A percentile compares a stretch with the other conserved stretches of the same genome.
Conservation (phyloP, 208 protist species). For the Angomonas deanei region DNA sequence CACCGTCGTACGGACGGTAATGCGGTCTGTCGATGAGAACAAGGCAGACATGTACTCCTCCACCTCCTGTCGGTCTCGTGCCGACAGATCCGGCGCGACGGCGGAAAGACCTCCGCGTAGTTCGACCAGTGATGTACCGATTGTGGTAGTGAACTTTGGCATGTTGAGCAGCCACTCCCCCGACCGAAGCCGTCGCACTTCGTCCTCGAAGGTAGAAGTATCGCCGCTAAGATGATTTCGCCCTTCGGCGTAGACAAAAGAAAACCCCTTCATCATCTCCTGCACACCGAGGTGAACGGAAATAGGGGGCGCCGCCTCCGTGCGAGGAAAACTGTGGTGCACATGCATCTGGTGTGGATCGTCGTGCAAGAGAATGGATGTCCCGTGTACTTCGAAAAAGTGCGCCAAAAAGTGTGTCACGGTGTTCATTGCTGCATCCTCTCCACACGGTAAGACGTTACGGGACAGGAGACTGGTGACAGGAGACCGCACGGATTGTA, state of each 20-base stretch:
- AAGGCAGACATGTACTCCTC: neutral
- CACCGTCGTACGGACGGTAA: neutral
- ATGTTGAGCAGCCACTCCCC: conserved; percentile 52
- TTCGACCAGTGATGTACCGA: conserved; percentile 13
- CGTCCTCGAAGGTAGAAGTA: conserved; percentile 29
- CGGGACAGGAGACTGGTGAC: conserved; percentile 53
- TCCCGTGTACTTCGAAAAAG: conserved; percentile 26
- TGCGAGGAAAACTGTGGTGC: neutral
- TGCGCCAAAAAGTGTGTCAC: conserved; percentile 8
- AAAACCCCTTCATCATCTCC: conserved; percentile 19
- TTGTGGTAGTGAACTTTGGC: conserved; percentile 54
- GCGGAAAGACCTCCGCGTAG: neutral
- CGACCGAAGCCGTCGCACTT: conserved; percentile 23
- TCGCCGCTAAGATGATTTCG: conserved; percentile 21
- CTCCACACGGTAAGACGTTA: conserved; percentile 8
- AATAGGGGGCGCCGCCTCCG: too few species aligned
- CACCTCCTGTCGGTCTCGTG: neutral
- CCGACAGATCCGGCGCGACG: too few species aligned
- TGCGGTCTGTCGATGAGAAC: too few species aligned
- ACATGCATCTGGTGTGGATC: conserved; percentile 15
- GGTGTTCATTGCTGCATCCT: too few species aligned
- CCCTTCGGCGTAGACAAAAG: conserved; percentile 42
- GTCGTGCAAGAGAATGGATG: conserved; percentile 17
- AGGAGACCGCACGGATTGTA: conserved; percentile 59
- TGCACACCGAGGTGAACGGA: conserved; percentile 2